Evolutionary conservation across 2,329 filamentous ascomycete species (phyloP).

Genomic region (Nemania sp.): DNA sequence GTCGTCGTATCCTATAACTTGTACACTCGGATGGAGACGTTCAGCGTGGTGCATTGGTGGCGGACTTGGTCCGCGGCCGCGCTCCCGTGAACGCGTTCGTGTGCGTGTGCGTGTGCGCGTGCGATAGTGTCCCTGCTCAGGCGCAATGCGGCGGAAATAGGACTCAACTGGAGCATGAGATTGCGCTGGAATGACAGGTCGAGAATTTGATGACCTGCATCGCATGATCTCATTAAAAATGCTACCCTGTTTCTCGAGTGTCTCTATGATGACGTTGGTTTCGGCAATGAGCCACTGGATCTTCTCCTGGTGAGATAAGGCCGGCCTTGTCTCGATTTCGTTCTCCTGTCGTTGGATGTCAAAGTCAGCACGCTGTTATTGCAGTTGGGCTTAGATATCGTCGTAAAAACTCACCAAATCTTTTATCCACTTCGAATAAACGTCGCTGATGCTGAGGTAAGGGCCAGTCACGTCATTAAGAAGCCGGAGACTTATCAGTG

Average conservation of each 20-base stretch:
- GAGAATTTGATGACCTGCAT: neutral
- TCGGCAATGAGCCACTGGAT: slow-evolving; percentile 9
- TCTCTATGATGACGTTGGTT: slow-evolving; percentile 13
- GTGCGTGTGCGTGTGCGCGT: neutral
- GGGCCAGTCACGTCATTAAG: slow-evolving; percentile 45
- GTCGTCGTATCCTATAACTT: neutral
- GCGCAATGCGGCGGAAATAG: neutral
- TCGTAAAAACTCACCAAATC: slow-evolving; percentile 41
- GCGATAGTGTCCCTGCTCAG: too few relatives aligned
- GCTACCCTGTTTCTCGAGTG: slow-evolving; percentile 4
- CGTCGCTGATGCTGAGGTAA: slow-evolving; percentile 45
- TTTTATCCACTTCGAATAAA: slow-evolving; percentile 48
- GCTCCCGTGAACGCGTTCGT: neutral
- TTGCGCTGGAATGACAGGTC: neutral
- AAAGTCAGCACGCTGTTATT: slow-evolving; percentile 18
- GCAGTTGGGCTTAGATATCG: slow-evolving; percentile 14
- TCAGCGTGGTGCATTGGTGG: neutral
- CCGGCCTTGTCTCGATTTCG: slow-evolving; percentile 10
- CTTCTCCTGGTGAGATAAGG: slow-evolving; percentile 10
- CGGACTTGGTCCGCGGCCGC: neutral
- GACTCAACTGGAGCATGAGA: neutral
- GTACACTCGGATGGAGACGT: neutral
- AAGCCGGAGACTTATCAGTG: slow-evolving; percentile 45
- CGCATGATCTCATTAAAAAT: slow-evolving; percentile 5
- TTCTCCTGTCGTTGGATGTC: slow-evolving; percentile 3